Evolutionary conservation across 148 eudicot genomes (phyloP).

Genomic region (Camellia granthamiana): DNA sequence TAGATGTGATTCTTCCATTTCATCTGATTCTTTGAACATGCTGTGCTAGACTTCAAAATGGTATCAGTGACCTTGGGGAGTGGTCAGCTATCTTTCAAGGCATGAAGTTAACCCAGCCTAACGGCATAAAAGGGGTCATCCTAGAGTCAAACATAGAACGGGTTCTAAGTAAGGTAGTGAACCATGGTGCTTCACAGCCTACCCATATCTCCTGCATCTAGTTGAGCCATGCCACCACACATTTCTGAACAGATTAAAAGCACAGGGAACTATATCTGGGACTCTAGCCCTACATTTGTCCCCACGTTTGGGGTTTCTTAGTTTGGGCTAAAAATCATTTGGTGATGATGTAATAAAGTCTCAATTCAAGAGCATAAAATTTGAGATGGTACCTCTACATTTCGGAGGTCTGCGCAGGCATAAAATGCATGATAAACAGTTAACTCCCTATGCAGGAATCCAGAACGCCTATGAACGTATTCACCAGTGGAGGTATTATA

Average conservation of each 20-base stretch:
- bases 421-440: conserved; percentile 90
- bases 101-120: neutral
- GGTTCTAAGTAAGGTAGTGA: neutral
- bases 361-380: neutral
- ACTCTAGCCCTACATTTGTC: neutral
- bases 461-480: conserved; percentile 60
- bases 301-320: neutral
- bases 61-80: neutral
- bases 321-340: neutral
- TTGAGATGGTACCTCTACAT: conserved; percentile 60
- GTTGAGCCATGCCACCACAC: neutral
- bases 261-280: neutral
- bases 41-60: neutral
- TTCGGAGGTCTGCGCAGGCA: conserved; percentile 70
- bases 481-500: conserved; percentile 76
- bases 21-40: neutral
- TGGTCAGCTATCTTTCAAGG: neutral
- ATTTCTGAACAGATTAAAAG: neutral
- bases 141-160: neutral
- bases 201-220: neutral
- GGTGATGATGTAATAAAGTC: neutral
- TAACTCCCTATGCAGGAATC: conserved; percentile 49
- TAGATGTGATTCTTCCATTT: neutral
- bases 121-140: neutral
- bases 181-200: neutral